A percentile compares a stretch with the other conserved stretches of the same genome.
phyloP scores from a whole-genome alignment of 139 green algal species.

The Coelastrella sp. region DNA sequence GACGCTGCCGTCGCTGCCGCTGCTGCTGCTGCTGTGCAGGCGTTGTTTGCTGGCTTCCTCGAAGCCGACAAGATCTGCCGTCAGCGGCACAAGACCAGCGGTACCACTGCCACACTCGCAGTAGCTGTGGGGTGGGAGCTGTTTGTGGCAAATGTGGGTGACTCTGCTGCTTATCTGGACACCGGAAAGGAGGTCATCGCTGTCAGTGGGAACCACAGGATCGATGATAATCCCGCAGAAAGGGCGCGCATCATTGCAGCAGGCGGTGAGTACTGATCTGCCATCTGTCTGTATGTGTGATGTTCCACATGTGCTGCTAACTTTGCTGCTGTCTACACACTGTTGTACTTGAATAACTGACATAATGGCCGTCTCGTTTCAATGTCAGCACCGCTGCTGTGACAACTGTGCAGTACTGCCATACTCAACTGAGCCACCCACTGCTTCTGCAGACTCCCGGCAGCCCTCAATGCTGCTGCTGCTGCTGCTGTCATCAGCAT shows the following conservation, averaged over 20 bases:
- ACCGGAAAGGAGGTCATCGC: slow-evolving; percentile 78
- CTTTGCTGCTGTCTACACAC: neutral
- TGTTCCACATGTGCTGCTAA: neutral
- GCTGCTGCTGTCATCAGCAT: too few species aligned
- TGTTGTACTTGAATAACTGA: neutral
- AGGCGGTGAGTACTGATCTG: slow-evolving; percentile 50
- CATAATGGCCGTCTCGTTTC: too few species aligned
- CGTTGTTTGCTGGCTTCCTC: slow-evolving; percentile 65
- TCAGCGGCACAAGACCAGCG: slow-evolving; percentile 57
- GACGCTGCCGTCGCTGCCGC: neutral
- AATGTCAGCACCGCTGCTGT: too few species aligned
- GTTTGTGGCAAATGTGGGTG: slow-evolving; percentile 88
- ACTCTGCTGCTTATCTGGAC: slow-evolving; percentile 90
- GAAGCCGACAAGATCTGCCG: slow-evolving; percentile 56
- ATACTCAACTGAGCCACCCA: too few species aligned
- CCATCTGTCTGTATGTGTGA: neutral
- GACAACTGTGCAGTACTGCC: too few species aligned
- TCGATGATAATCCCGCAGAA: slow-evolving; percentile 82
- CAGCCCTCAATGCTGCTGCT: too few species aligned
- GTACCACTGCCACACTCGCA: slow-evolving; percentile 88
- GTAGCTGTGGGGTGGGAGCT: slow-evolving; percentile 83
- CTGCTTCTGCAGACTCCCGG: too few species aligned
- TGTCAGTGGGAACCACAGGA: slow-evolving; percentile 78
- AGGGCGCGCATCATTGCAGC: slow-evolving; percentile 66
- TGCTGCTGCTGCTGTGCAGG: slow-evolving; percentile 45